Base-by-base conservation (phyloP, 1,139 yeast species). In the Entelexis sorbosivorans region DNA sequence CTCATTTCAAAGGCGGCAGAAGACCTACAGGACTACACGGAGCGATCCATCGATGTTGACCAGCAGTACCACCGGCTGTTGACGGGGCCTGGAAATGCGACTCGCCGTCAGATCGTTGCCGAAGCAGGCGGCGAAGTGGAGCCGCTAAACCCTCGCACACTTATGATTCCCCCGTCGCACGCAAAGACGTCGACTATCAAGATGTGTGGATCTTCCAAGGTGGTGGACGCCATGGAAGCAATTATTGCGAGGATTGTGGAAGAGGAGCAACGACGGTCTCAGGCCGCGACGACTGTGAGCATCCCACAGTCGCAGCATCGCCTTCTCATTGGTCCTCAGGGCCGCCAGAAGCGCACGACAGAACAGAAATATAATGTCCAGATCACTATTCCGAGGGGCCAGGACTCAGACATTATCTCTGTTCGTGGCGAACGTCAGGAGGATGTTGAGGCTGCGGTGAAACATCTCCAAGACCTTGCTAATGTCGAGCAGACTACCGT, bases 61-160 rank as follows among this genome's bases (percentile, higher is more conserved):
- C 82, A 86, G 52, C 79, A 83, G 65, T 82, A 79, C 71, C 93
- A 84, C 67, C 82, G 82, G 63, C 77, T 76, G 56, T 73, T 91
- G 61, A 79, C 89, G 61, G 98, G 98, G 42, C 77, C 81, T 52
- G 81, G 81, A 56, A 96, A 96, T 52, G 73, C 82, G 35, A 77
- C 75, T 36, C 78, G 85, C 73, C 79, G 82, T 60, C 85, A 81
- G 50, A 83, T 91, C 53, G 78, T 89, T 56, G 64, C 77, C 52
- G 77, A 77, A 54, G 95, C 96, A 45, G 96, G 96, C 58, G 94
- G 89, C 49, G 82, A 73, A 51, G 67, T 69, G 50, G 70, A 69
- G 51, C 36, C 45, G 8, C 69, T 52, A 22, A 52, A 50, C 62
- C 66, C 51, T 73, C 73, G 80, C 63, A 73, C 81, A 58, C 74